Evolutionary conservation across 176 grass and related monocot species (phyloP), one percentile per base, ranked within the genome.

Genomic region (Poa pratensis): DNA sequence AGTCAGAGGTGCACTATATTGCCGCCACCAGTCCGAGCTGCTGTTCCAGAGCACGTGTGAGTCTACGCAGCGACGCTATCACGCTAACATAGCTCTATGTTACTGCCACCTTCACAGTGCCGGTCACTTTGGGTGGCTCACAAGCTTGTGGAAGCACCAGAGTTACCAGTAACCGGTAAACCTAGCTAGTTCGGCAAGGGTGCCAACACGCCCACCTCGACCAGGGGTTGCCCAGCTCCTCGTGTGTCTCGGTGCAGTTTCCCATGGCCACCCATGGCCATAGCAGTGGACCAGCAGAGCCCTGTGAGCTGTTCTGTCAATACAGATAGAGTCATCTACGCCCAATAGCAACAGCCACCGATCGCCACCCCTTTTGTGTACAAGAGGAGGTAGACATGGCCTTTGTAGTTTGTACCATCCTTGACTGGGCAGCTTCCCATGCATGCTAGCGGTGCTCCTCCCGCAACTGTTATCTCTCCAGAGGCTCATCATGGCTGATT

Each of bases 211-310:
- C 16, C 43, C 22, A 73, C 42, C 68, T 73, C 7, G 23, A 73
- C 69, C 70, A 73, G 22, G 43, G 70, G 37, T 22, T 73, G 26
- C 42, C 14, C 5, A 64, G 61, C 61, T 64, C 26, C 70, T 49
- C 22, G 13, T 48, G 23, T 73, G 43, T 73, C 22, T 26, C 23
- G 14, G 43, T 49, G 22, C 43, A 73, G 70, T 22, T 73, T 73
- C 70, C 22, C 43, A 5, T 73, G 70, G 42, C 27, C 27, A 65
- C 70, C 22, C 43, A 5, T 73, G 70, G 42, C 27, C 27, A 65
- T 73, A 73, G 42, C 70, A 73, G 14, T 22, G 7, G 69, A 73
- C 69, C 42, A 73, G 69, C n/a, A 73, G 42, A 73, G 42, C 42
- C 70, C 20, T 45, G 6, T 49, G 15, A 48, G 70, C 24, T 49